Base-by-base conservation (phyloP, 129 eudicot genomes). In the Chrysanthemum seticuspe region DNA sequence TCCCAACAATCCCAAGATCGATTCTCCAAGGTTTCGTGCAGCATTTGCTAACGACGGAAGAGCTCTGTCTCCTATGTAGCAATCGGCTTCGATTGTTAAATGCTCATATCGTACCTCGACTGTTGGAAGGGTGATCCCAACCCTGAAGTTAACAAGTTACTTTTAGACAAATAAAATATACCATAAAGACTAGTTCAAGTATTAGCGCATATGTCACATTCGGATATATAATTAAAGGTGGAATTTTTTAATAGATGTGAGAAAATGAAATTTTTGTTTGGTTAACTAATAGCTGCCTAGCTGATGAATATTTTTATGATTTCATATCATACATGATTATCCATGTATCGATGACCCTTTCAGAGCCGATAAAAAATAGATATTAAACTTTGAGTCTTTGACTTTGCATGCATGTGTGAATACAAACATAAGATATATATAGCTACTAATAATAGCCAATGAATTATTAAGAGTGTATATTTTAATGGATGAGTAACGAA, bases 41-140 rank as follows among this genome's bases (percentile, higher is more conserved):
- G 88, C 79, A 68, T 95, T 95, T 14, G 85, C 83, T 50, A 95
- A 83, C 2, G 97, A 81, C 0, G 99, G 99, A 62, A 95, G 97
- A 19, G 99, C 97, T 78, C 99, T 80, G 58, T 87, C 87, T 3
- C 99, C 99, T 0, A 91, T 74, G 21, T 86, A 84, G 66, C 96
- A 88, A 70, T 95, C 87, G 19, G 99, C 99, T 79, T 88, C 96
- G 0, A 95, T 70, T 4, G 87, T 86, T 67, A 95, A 67, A 71
- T 75, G 84, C 68, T 95, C 96, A 51, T 74, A 95, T 47, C 99
- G 66, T 14, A 95, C 90, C 71, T 95, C 96, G 9, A 91, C 96
- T 0, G 99, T 95, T 9, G 99, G 97, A 74, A 90, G 96, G 23
- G 70, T 79, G 65, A 95, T 95, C 16, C 99, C 99, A 55, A 95